These are phyloP conservation scores for Glycine latifolia DNA, from an alignment of 306 rosid genomes.

Conservation along the genomic window DNA sequence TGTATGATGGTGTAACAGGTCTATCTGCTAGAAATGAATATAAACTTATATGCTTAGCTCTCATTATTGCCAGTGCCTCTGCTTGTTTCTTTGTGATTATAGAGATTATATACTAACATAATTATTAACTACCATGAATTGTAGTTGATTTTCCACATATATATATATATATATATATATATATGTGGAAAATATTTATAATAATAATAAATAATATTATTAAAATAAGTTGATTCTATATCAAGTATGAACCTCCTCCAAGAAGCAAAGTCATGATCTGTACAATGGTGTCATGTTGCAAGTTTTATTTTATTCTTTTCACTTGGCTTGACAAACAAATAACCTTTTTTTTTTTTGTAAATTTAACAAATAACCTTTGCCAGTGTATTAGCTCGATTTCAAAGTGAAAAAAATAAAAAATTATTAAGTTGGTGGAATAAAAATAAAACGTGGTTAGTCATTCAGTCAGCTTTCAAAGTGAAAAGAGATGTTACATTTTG, in stretches of 20 bases:
- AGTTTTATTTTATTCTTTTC: background rate
- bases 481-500: background rate
- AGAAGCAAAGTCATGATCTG: background rate
- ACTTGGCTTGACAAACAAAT: background rate
- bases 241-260: background rate
- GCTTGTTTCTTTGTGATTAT: background rate
- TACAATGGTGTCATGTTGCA: background rate
- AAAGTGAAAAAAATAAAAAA: background rate
- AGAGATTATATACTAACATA: background rate
- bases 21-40: slow-evolving; percentile 68
- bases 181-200: background rate
- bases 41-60: slow-evolving; percentile 50
- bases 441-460: background rate
- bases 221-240: background rate
- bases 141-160: no score
- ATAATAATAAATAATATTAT: background rate
- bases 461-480: background rate
- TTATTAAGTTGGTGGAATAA: background rate
- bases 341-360: no score
- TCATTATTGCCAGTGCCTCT: slow-evolving; percentile 9
- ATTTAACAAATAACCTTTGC: slow-evolving; percentile 5
- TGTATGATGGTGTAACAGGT: slow-evolving; percentile 68
- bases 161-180: no score
- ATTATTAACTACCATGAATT: no score
- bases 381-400: background rate